These are phyloP conservation scores for Dactylonectria estremocensis DNA, from an alignment of 2,329 filamentous ascomycete genomes.

Conservation along the genomic window DNA sequence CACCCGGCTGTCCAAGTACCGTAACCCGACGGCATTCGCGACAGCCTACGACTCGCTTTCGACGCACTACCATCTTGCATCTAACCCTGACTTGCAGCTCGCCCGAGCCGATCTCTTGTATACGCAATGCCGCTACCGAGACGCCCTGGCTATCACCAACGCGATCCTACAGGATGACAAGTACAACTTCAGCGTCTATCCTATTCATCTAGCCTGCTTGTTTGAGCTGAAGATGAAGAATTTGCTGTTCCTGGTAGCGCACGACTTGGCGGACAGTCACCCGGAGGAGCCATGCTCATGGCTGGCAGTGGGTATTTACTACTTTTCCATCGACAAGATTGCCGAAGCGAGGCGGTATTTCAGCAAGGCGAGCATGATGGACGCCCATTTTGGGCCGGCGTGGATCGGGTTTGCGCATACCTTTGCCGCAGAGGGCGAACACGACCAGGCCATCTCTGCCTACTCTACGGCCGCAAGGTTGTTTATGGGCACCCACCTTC, in stretches of 20 bases:
- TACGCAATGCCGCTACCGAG: slow-evolving; percentile 93
- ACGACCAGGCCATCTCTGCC: slow-evolving; percentile 97
- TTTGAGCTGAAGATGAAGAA: slow-evolving; percentile 91
- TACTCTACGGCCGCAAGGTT: slow-evolving; percentile 95
- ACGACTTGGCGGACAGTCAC: slow-evolving; percentile 92
- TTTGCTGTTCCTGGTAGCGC: slow-evolving; percentile 89
- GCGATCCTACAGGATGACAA: slow-evolving; percentile 86
- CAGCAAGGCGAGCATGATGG: slow-evolving; percentile 97
- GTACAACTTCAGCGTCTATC: slow-evolving; percentile 91
- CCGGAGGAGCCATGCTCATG: slow-evolving; percentile 93
- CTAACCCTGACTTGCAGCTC: slow-evolving; percentile 91
- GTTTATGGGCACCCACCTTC: slow-evolving; percentile 97
- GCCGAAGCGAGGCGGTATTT: slow-evolving; percentile 96
- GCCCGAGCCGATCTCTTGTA: slow-evolving; percentile 93
- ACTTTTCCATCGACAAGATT: slow-evolving; percentile 89
- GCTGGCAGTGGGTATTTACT: slow-evolving; percentile 96
- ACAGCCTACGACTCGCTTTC: slow-evolving; percentile 91
- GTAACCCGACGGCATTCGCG: slow-evolving; percentile 86
- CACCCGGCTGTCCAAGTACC: slow-evolving; percentile 94
- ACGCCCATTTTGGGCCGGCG: slow-evolving; percentile 95
- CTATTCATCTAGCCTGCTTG: slow-evolving; percentile 91
- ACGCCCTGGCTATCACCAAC: slow-evolving; percentile 87
- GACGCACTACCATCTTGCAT: slow-evolving; percentile 90
- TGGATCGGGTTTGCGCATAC: slow-evolving; percentile 99
- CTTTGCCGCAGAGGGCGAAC: slow-evolving; percentile 96